Evolutionary conservation across 805 yeast genomes (phyloP).

Genomic region (Schwanniomyces yamadae): DNA sequence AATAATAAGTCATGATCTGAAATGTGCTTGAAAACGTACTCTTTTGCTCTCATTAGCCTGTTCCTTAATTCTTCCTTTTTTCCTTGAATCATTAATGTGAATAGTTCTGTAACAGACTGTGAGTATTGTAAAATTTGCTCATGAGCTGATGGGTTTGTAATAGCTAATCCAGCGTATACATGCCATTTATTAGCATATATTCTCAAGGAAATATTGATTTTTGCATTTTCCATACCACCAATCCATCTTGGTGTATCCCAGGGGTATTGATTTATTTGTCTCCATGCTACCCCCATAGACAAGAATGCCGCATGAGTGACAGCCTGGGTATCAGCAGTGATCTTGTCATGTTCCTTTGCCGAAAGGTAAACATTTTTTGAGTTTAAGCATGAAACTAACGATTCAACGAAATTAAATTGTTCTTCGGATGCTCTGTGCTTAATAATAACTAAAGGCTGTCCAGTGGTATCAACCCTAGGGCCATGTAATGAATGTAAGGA

Average conservation of each 20-base stretch:
- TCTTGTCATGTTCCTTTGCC: conserved; percentile 88
- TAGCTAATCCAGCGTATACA: conserved; percentile 96
- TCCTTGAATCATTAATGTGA: conserved; percentile 77
- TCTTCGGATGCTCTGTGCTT: conserved; percentile 64
- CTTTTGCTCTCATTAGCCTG: conserved; percentile 65
- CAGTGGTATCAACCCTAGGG: conserved; percentile 82
- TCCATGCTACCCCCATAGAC: conserved; percentile 98
- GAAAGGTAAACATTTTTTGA: conserved; percentile 75
- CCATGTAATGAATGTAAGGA: conserved; percentile 94
- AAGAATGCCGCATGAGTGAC: conserved; percentile 97
- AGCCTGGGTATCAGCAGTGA: conserved; percentile 98
- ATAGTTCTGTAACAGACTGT: conserved; percentile 75
- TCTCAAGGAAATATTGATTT: conserved; percentile 86
- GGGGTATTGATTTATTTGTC: conserved; percentile 75
- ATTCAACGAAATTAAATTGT: conserved; percentile 58
- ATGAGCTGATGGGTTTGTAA: conserved; percentile 93
- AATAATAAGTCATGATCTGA: conserved; percentile 59
- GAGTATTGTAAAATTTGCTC: conserved; percentile 89
- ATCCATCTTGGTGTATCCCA: conserved; percentile 86
- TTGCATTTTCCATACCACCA: conserved; percentile 96
- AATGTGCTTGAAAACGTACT: conserved; percentile 72
- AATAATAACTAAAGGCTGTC: conserved; percentile 90
- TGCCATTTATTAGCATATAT: conserved; percentile 96
- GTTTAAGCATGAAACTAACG: conserved; percentile 66
- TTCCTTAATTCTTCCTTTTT: conserved; percentile 54